A percentile compares a stretch with the other conserved stretches of the same genome.
Evolutionary conservation across 164 flowering plant genomes (phyloP).

Genomic region (Dillenia suffruticosa): DNA sequence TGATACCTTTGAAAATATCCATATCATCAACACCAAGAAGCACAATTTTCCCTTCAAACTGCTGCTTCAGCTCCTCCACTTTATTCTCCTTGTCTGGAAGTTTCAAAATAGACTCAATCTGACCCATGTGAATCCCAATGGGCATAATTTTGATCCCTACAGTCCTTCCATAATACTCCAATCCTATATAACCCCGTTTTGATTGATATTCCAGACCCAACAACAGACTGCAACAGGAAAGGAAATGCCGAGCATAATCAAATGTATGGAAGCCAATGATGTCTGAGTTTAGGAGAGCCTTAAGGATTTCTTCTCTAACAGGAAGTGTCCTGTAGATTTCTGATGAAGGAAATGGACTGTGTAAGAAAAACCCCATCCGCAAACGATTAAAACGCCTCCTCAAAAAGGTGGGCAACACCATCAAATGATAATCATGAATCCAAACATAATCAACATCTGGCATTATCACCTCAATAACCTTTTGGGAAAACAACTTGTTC

Average conservation of each 20-base stretch:
- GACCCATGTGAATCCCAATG: conserved; percentile 49
- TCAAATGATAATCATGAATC: conserved; percentile 56
- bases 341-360: conserved; percentile 44
- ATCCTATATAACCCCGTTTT: conserved; percentile 46
- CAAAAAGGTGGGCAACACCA: conserved; percentile 49
- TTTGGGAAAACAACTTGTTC: conserved; percentile 44
- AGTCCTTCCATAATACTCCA: conserved; percentile 50
- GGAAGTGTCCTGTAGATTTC: conserved; percentile 48
- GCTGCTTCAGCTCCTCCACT: conserved; percentile 23
- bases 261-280: conserved; percentile 54
- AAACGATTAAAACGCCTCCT: conserved; percentile 43
- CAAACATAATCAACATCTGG: conserved; percentile 46
- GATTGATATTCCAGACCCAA: conserved; percentile 45
- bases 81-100: conserved; percentile 28
- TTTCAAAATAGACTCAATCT: conserved; percentile 32
- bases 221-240: conserved; percentile 54
- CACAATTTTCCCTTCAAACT: conserved; percentile 31
- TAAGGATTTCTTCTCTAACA: conserved; percentile 43
- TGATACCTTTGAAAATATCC: conserved; percentile 53
- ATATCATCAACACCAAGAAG: conserved; percentile 45
- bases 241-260: conserved; percentile 55
- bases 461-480: conserved; percentile 38
- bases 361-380: conserved; percentile 45
- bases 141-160: conserved; percentile 49
- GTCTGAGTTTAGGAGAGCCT: conserved; percentile 41